Percentiles rank a stretch among this genome's conserved stretches.
phyloP scores from a whole-genome alignment of 2,329 filamentous ascomycete genomes.

The Macroventuria anomochaeta region DNA sequence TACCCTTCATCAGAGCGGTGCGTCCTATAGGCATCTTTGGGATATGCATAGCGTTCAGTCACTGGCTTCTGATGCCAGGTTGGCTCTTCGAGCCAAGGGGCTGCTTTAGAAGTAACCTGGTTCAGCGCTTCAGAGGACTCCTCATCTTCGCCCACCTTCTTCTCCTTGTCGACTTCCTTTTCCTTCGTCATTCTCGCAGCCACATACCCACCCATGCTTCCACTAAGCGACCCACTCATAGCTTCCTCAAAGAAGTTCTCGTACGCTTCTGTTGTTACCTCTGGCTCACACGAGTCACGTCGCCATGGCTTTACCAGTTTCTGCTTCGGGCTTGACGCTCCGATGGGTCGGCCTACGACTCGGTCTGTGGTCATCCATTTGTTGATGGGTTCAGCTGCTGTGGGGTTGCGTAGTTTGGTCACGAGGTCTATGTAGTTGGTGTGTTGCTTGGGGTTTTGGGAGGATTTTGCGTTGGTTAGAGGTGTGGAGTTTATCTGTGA shows the following conservation, averaged over 20 bases:
- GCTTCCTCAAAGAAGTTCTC: not conserved
- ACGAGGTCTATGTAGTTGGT: not conserved
- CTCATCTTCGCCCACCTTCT: not conserved
- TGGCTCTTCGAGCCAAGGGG: too few species aligned
- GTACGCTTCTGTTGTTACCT: not conserved
- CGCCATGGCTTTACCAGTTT: not conserved
- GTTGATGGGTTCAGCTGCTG: not conserved
- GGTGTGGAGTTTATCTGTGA: not conserved
- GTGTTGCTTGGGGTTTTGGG: not conserved
- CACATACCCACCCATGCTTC: not conserved
- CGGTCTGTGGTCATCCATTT: not conserved
- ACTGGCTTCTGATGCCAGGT: too few species aligned
- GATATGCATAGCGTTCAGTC: too few species aligned
- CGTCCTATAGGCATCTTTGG: too few species aligned
- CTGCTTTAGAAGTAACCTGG: not conserved
- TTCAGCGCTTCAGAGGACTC: not conserved
- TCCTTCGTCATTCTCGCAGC: not conserved
- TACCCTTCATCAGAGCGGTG: too few species aligned
- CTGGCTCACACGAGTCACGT: too few species aligned
- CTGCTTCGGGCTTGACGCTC: not conserved
- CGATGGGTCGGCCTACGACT: not conserved
- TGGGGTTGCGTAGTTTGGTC: not conserved
- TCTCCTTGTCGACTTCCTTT: not conserved
- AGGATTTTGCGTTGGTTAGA: not conserved
- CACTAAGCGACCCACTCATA: not conserved